A percentile compares a stretch with the other conserved stretches of the same genome.
Evolutionary conservation across 2,329 filamentous ascomycete genomes (phyloP).

Genomic region (Spiromastix sp.): DNA sequence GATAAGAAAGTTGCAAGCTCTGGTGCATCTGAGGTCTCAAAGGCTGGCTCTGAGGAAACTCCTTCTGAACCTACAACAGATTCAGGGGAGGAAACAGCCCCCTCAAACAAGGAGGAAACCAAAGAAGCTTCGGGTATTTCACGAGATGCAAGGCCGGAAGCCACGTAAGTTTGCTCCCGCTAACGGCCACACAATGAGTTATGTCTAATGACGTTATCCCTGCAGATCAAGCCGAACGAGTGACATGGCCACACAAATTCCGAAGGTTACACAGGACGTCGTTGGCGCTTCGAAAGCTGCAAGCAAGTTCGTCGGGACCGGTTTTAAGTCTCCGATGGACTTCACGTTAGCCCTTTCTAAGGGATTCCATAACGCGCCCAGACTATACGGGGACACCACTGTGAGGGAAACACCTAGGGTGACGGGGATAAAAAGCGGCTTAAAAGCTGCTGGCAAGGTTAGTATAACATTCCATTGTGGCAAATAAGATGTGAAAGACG

Average conservation of each 20-base stretch:
- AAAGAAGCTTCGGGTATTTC: too few species aligned
- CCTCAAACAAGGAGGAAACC: too few species aligned
- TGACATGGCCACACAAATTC: constrained; percentile 1
- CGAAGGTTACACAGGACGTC: constrained; percentile 45
- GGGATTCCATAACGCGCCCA: constrained; percentile 81
- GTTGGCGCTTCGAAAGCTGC: constrained; percentile 58
- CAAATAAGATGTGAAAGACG: constrained; percentile 3
- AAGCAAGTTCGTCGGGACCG: constrained; percentile 61
- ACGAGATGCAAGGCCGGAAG: too few species aligned
- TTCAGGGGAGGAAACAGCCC: not conserved
- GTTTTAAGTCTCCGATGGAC: constrained; percentile 72
- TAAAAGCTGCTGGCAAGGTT: constrained; percentile 67
- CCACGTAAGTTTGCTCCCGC: too few species aligned
- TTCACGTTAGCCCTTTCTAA: constrained; percentile 72
- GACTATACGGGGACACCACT: constrained; percentile 73
- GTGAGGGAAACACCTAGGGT: constrained; percentile 71
- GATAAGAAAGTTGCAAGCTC: too few species aligned
- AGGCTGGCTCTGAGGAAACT: too few species aligned
- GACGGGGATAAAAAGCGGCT: constrained; percentile 62
- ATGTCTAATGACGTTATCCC: not conserved
- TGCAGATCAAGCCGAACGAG: not conserved
- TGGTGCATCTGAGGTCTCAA: too few species aligned
- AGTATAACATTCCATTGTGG: constrained; percentile 15
- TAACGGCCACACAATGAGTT: too few species aligned
- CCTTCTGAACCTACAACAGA: constrained; percentile 5